These are phyloP conservation scores for Dalbergia cultrata DNA, from an alignment of 306 rosid species.

Conservation along the genomic window DNA sequence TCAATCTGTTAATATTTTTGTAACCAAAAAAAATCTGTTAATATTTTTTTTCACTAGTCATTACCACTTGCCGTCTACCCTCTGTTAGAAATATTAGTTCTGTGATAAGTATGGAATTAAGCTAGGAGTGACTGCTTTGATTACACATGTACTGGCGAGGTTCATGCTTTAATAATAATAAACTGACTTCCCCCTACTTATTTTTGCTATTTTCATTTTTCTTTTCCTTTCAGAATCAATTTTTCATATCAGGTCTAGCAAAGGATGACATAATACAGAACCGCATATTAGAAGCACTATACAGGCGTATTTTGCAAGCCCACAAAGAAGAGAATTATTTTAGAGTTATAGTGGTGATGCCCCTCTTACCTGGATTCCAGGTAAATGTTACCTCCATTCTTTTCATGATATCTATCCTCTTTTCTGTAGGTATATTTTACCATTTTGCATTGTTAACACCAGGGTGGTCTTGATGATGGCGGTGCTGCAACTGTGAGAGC, in stretches of 20 bases:
- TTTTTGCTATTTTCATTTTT: constrained; percentile 37
- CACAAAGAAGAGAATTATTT: constrained; percentile 78
- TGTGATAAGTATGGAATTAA: constrained; percentile 5
- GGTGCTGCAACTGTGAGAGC: constrained; percentile 99
- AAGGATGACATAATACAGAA: constrained; percentile 79
- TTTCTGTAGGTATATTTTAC: constrained; percentile 7
- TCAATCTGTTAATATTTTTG: neutral
- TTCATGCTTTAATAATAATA: constrained; percentile 32
- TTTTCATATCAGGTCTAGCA: constrained; percentile 94
- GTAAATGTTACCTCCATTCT: constrained; percentile 49
- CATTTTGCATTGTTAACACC: constrained; percentile 39
- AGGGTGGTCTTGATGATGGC: constrained; percentile 96
- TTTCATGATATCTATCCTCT: constrained; percentile 24
- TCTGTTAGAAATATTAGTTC: constrained; percentile 28
- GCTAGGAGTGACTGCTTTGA: constrained; percentile 28
- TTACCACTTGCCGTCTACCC: constrained; percentile 12
- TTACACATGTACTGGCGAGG: neutral
- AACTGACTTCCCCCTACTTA: constrained; percentile 23
- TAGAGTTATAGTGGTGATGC: constrained; percentile 88
- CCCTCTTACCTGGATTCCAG: constrained; percentile 99
- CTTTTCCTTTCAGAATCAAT: constrained; percentile 78
- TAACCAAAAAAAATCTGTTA: too few species aligned
- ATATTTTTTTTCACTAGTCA: neutral
- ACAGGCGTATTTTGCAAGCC: constrained; percentile 83
- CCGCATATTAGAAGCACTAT: constrained; percentile 89